Percentiles rank a stretch among this genome's conserved stretches.
phyloP scores from a whole-genome alignment of 2,329 filamentous ascomycete genomes.

The Fusarium haematococcum region DNA sequence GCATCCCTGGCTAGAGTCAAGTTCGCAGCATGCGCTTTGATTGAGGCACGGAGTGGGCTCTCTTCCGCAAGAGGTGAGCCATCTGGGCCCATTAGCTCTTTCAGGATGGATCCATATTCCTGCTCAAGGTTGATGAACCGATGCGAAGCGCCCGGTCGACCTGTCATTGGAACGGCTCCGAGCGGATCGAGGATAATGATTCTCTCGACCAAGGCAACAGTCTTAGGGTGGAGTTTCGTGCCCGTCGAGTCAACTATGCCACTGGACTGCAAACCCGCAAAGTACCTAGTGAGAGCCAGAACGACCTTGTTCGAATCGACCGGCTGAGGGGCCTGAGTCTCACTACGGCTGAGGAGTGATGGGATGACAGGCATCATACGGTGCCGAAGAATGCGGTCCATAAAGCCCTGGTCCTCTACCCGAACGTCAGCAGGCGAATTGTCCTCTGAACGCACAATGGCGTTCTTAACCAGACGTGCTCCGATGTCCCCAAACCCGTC shows the following conservation, averaged over 20 bases:
- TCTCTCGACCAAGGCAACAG: conserved; percentile 78
- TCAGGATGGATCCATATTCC: conserved; percentile 78
- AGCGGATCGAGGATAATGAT: conserved; percentile 89
- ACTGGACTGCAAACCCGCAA: conserved; percentile 73
- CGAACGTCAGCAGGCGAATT: conserved; percentile 37
- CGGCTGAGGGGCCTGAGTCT: conserved; percentile 53
- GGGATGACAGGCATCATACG: conserved; percentile 54
- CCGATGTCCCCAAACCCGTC: conserved; percentile 76
- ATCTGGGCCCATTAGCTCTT: conserved; percentile 63
- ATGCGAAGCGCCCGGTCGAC: conserved; percentile 51
- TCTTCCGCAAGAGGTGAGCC: conserved; percentile 47
- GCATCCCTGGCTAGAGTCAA: conserved; percentile 77
- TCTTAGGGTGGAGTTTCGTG: conserved; percentile 55
- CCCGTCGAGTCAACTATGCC: neutral
- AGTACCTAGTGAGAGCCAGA: conserved; percentile 80
- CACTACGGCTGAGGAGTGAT: conserved; percentile 56
- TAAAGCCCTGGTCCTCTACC: conserved; percentile 48
- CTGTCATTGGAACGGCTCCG: conserved; percentile 81
- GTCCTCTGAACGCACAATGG: conserved; percentile 39
- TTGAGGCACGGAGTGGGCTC: conserved; percentile 44
- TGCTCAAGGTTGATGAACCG: conserved; percentile 92
- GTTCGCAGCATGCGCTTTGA: conserved; percentile 72
- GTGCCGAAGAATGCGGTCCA: conserved; percentile 49
- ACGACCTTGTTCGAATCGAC: conserved; percentile 72
- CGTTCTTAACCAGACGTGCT: conserved; percentile 73